These are phyloP conservation scores for Apiospora arundinis DNA, from an alignment of 2,329 filamentous ascomycete genomes.

Conservation along the genomic window DNA sequence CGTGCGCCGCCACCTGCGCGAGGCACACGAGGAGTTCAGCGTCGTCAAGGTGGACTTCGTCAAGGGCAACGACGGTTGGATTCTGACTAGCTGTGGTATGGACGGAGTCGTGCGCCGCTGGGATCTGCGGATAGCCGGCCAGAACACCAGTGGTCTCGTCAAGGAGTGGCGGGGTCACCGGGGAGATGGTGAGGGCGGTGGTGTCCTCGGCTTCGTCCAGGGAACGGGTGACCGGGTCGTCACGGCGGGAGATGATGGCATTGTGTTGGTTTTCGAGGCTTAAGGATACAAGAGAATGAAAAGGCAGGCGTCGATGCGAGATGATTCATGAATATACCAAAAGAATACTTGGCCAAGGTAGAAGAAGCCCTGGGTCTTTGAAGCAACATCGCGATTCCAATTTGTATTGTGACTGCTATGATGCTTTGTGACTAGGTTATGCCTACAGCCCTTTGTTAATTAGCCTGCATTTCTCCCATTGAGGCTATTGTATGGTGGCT, in stretches of 20 bases:
- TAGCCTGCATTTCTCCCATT: too few species aligned
- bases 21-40: conserved; percentile 85
- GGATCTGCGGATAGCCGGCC: conserved; percentile 69
- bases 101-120: conserved; percentile 90
- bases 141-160: conserved; percentile 61
- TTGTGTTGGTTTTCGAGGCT: conserved; percentile 71
- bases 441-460: too few species aligned
- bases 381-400: not conserved
- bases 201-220: conserved; percentile 90
- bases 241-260: conserved; percentile 88
- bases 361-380: not conserved
- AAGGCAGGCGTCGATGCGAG: not conserved
- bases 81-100: conserved; percentile 88
- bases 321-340: conserved; percentile 20
- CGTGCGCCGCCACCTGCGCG: conserved; percentile 79
- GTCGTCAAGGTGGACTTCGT: conserved; percentile 95
- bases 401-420: not conserved
- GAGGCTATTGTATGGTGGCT: too few species aligned
- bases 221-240: conserved; percentile 76
- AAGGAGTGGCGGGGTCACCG: conserved; percentile 92
- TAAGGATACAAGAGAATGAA: conserved; percentile 35
- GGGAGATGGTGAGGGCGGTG: conserved; percentile 84
- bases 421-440: too few species aligned
- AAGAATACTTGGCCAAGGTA: not conserved
- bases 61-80: conserved; percentile 58